phyloP scores from a whole-genome alignment of 2,329 filamentous ascomycete genomes.

The Orbilia oligospora region DNA sequence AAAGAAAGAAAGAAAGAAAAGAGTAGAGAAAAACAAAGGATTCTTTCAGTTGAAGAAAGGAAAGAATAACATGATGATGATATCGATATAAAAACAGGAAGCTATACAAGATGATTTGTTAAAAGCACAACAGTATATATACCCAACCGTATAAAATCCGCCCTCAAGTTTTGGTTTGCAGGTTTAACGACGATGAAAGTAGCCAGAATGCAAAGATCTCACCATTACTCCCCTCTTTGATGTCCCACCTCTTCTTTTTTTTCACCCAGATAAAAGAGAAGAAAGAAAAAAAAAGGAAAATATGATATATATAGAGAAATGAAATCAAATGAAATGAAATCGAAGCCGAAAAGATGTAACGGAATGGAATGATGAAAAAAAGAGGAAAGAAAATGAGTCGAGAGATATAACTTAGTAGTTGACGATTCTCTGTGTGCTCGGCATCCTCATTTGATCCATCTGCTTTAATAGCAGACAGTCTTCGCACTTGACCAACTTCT shows the following conservation, averaged over 20 bases:
- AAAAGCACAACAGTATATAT: conserved; percentile 48
- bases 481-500: conserved; percentile 60
- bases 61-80: conserved; percentile 21
- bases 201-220: conserved; percentile 52
- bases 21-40: conserved; percentile 15
- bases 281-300: conserved; percentile 20
- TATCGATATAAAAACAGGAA: conserved; percentile 25
- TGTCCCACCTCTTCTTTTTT: conserved; percentile 51
- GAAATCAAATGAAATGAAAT: conserved; percentile 23
- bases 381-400: conserved; percentile 19
- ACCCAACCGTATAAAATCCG: conserved; percentile 54
- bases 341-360: conserved; percentile 1
- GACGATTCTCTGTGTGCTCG: conserved; percentile 53
- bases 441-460: conserved; percentile 60
- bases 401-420: conserved; percentile 42
- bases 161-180: conserved; percentile 48
- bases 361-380: conserved; percentile 20
- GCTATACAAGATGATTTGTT: conserved; percentile 47
- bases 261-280: neutral
- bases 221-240: conserved; percentile 59
- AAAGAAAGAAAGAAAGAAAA: conserved; percentile 27
- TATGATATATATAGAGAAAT: conserved; percentile 37
- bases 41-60: conserved; percentile 27
- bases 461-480: conserved; percentile 58
- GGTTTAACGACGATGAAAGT: conserved; percentile 41